Evolutionary conservation across 306 rosid species (phyloP).

Genomic region (Prunus campanulata): DNA sequence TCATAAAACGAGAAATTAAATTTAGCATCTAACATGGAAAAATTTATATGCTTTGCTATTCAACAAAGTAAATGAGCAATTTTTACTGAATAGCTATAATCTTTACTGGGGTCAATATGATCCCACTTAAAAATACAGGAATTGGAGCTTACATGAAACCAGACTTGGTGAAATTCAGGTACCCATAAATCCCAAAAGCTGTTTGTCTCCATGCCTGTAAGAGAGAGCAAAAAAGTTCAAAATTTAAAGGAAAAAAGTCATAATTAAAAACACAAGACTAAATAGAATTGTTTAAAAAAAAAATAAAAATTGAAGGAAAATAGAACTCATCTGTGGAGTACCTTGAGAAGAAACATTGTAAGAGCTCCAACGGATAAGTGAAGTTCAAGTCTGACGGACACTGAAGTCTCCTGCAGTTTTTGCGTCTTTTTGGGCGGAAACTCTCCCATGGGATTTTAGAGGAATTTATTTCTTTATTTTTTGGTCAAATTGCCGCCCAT

Average conservation of each 20-base stretch:
- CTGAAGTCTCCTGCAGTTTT: background rate
- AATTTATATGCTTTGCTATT: background rate
- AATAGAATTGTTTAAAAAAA: background rate
- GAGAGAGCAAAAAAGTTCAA: background rate
- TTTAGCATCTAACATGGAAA: background rate
- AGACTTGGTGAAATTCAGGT: constrained; percentile 83
- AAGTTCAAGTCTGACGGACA: constrained; percentile 20
- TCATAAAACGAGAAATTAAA: background rate
- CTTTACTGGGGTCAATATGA: background rate
- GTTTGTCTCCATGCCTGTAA: constrained; percentile 77
- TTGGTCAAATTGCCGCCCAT: too few species aligned
- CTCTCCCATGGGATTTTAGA: background rate
- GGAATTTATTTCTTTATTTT: too few species aligned
- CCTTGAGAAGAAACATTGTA: constrained; percentile 77
- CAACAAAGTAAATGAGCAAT: background rate
- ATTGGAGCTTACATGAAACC: constrained; percentile 58
- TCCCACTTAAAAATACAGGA: background rate
- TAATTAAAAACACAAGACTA: background rate
- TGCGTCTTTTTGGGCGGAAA: background rate
- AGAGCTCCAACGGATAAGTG: constrained; percentile 33
- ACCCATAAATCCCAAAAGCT: constrained; percentile 75
- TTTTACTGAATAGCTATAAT: background rate
- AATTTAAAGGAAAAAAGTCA: background rate
- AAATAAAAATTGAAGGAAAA: too few species aligned
- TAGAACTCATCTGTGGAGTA: background rate